Evolutionary conservation across 768 basidiomycete species (phyloP).

Genomic region (Mrakia hoshinonis): DNA sequence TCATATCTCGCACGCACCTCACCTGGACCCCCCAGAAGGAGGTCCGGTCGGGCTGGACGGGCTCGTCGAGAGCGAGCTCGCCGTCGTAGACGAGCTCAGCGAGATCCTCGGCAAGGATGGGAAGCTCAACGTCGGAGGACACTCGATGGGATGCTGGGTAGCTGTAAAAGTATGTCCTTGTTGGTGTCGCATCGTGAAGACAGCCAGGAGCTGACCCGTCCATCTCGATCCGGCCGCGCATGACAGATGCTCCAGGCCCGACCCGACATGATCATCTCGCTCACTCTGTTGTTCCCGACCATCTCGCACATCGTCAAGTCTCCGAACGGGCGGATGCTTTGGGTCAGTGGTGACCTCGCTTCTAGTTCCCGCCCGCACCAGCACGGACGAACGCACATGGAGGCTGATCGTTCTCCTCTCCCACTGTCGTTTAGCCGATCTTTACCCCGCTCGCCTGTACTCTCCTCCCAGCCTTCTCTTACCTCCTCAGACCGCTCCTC

Average conservation of each 20-base stretch:
- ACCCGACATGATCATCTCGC: conserved; percentile 41
- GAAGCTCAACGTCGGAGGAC: conserved; percentile 51
- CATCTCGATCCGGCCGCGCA: not conserved
- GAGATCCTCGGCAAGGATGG: conserved; percentile 36
- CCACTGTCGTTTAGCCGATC: conserved; percentile 37
- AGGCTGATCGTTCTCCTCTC: not conserved
- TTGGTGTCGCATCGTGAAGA: not conserved
- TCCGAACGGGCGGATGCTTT: conserved; percentile 55
- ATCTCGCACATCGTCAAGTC: conserved; percentile 55
- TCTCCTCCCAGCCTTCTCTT: conserved; percentile 48
- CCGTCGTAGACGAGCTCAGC: conserved; percentile 40
- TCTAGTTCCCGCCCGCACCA: not conserved
- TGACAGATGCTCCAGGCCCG: conserved; percentile 50
- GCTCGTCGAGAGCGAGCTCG: conserved; percentile 26
- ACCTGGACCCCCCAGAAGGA: conserved; percentile 34
- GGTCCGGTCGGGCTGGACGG: conserved; percentile 48
- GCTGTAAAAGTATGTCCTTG: conserved; percentile 35
- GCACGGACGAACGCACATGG: too few species aligned
- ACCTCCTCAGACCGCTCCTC: conserved; percentile 45
- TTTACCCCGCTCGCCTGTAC: conserved; percentile 41
- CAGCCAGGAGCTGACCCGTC: not conserved
- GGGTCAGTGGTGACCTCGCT: conserved; percentile 44
- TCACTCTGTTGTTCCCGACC: conserved; percentile 64
- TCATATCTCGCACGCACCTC: conserved; percentile 54
- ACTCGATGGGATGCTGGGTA: conserved; percentile 69